Base-by-base conservation (phyloP, 176 grass and related monocot species). In the Puya raimondii region DNA sequence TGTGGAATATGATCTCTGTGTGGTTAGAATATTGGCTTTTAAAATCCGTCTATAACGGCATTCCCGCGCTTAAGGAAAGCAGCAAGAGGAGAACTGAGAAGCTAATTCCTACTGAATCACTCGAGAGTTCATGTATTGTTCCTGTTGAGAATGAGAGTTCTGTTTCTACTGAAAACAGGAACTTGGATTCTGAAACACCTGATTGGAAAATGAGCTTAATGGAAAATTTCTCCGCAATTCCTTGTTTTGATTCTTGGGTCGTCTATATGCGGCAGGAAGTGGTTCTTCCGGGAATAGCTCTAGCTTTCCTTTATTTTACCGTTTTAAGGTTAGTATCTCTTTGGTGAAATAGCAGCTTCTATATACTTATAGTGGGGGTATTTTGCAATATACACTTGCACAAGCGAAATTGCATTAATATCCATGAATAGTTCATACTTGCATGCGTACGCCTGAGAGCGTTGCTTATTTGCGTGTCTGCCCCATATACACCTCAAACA, bases 1-100 rank as follows among this genome's bases (percentile, higher is more conserved):
- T 87, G 27, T 97, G 83, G 83, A 97, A 92, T 74, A 23, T 83
- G 21, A 61, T 71, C 7, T 87, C 84, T 0, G 89, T 97, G 20
- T 81, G 84, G 12, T 12, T 92, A 47, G 68, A 92, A 78, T 97
- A 92, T 81, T 87, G 83, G 86, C 82, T 97, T 77, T 77, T 97
- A 42, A 74, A 79, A 23, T 90, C 93, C 4, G 93, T 92, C 1
- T 92, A 92, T 69, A 63, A 79, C n/a, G 89, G 86, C 65, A 54
- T 85, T 42, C 89, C 93, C 0, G 79, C 93, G 52, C 93, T 96
- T 7, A 63, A 16, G 5, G 78, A 84, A 27, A 77, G 49, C 23
- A 78, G 72, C 71, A 63, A 70, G 25, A 85, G 76, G 63, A 77
- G 84, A 20, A 76, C 68, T 51, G 47, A 9, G 0, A 70, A 17